phyloP scores from a whole-genome alignment of 2,329 filamentous ascomycete genomes.

The Talaromyces sp. region DNA sequence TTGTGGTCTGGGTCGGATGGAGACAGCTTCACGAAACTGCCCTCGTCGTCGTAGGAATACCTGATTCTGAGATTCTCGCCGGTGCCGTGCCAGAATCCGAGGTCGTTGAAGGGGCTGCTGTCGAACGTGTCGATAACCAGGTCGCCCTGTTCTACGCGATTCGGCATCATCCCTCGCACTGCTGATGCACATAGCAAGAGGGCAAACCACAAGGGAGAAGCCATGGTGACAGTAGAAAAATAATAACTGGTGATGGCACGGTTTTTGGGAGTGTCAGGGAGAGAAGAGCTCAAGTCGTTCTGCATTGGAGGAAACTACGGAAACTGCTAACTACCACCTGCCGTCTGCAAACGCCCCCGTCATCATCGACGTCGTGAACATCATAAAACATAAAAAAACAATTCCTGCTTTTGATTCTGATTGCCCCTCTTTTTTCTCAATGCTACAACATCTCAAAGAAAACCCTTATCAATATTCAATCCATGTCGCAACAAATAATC shows the following conservation, averaged over 20 bases:
- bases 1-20: slow-evolving; percentile 58
- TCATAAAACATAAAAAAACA: background rate
- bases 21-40: slow-evolving; percentile 51
- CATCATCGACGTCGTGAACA: background rate
- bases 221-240: background rate
- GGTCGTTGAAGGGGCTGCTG: slow-evolving; percentile 50
- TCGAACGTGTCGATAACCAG: slow-evolving; percentile 59
- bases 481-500: background rate
- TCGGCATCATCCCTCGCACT: slow-evolving; percentile 1
- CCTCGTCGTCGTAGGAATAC: slow-evolving; percentile 21
- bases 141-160: slow-evolving; percentile 5
- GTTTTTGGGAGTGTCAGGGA: background rate
- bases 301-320: slow-evolving; percentile 3
- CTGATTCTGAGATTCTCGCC: slow-evolving; percentile 55
- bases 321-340: background rate
- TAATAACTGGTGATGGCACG: background rate
- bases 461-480: background rate
- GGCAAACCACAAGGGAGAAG: background rate
- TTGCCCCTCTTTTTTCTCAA: background rate
- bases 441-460: background rate
- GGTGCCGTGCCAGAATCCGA: slow-evolving; percentile 63
- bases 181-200: background rate
- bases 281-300: background rate
- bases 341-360: background rate
- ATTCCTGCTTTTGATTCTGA: background rate